Evolutionary conservation across 2,329 filamentous ascomycete species (phyloP), one percentile per base, ranked within the genome.

Genomic region (Daldinia sp.): DNA sequence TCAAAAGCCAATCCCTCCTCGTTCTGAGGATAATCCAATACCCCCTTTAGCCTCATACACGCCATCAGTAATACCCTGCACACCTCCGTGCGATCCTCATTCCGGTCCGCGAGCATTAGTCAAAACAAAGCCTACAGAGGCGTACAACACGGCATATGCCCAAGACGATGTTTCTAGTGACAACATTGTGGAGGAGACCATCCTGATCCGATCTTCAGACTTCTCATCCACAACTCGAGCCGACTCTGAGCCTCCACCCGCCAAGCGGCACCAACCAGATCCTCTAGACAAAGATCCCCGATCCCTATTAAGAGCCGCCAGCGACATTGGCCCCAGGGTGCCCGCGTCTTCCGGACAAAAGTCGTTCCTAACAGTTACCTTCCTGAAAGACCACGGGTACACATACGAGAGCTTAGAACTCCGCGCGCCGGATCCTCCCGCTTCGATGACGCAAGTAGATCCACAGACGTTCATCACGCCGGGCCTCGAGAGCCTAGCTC

Each of bases 401-500:
- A 74, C 67, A 37, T 76, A 76, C 54, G 72, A 77, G 30, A 78
- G 77, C 28, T 78, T 87, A 5, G 83, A 86, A 51, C 87, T 92
- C 54, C 79, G 80, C 2, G 80, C 90, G 0, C 85, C 87, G 0
- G 84, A 82, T 0, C 90, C 91, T 0, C 77, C 82, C 3, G 81
- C 85, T 1, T 85, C 84, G 3, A 78, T 80, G 15, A 70, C 65
- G 1, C 73, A 79, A 1, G 78, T 92, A 55, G 73, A 78, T 2
- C 79, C 83, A 0, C 60, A 76, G 2, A 84, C 85, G 37, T 81
- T 93, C 46, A 77, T 92, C 44, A 91, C 91, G 0, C 78, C 80
- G 10, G 81, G 83, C 2, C 82, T 92, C 18, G 74, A 80, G 7
- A 83, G 85, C 71, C 81, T 93, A 1, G 84, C 84, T 2, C 77